Evolutionary conservation across 2,329 filamentous ascomycete species (phyloP), one percentile per base, ranked within the genome.

Genomic region (Epichloe scottii): DNA sequence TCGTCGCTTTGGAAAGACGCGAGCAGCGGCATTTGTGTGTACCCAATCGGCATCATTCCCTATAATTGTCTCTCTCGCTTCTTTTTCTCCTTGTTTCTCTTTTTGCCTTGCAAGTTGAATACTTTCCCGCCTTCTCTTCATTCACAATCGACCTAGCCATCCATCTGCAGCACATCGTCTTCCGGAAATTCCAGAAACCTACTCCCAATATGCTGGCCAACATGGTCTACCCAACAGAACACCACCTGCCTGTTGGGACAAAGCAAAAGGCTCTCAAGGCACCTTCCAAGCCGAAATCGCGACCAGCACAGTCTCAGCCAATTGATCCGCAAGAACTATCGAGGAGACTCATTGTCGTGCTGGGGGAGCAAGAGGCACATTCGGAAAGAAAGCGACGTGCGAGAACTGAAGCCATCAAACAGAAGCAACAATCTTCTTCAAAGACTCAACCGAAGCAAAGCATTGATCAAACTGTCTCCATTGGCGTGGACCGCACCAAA

Each of bases 261-360:
- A 47, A 43, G 40, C 41, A 41, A n/a, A 48, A 50, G 34, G 34
- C 15, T 17, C 34, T 49, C 8, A 21, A 39, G 34, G 40, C 17
- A 35, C 21, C 37, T 15, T 47, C 42, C 11, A 50, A 50, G 21
- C 38, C 50, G 35, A 57, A 55, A 19, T 51, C 53, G 23, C 54
- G 53, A 40, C 53, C 58, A 12, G 56, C 60, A 23, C 57, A 58
- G 1, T 60, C 66, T 11, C 57, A 62, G 34, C 63, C 67, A 2
- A 63, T 82, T 44, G 78, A 82, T 53, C 68, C 79, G 0, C 70
- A 75, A 30, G 78, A 83, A 51, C 63, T 83, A 30, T 70, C 71
- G 11, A 70, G 73, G 34, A 73, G 78, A 17, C 68, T 83, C 23
- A 68, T 69, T 46, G 55, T 70, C 11, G 73, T 82, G 17, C 64